A percentile compares a stretch with the other conserved stretches of the same genome.
Conservation (phyloP, 192 early-diverging fungal species). For the Backusella liffmaniae region DNA sequence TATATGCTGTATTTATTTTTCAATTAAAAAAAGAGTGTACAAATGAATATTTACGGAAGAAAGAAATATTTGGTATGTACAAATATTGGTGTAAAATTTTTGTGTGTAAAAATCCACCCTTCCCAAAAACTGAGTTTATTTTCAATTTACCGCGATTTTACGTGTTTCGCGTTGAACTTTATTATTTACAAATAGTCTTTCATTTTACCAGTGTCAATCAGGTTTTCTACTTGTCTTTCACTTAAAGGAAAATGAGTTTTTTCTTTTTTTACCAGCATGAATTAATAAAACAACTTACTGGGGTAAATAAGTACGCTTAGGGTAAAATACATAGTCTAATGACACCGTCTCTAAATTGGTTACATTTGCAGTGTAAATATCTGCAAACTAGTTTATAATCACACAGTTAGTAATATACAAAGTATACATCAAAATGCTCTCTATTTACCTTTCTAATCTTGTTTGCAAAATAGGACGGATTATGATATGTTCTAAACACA, state of each 20-base stretch:
- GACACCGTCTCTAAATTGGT: slow-evolving; percentile 53
- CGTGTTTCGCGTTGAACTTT: slow-evolving; percentile 5
- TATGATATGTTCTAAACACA: slow-evolving; percentile 58
- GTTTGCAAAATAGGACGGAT: slow-evolving; percentile 59
- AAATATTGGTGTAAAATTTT: not conserved
- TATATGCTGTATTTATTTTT: not conserved
- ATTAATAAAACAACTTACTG: slow-evolving; percentile 35
- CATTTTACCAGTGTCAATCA: slow-evolving; percentile 32
- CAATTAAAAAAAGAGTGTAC: not conserved
- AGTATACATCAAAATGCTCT: not conserved
- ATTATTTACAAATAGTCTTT: not conserved
- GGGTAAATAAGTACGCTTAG: slow-evolving; percentile 56
- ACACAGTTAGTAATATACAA: not conserved
- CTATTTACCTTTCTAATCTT: slow-evolving; percentile 48
- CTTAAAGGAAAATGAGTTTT: not conserved
- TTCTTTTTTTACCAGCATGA: no score
- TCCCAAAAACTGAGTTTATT: not conserved
- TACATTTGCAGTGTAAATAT: slow-evolving; percentile 52
- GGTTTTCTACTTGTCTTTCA: slow-evolving; percentile 31
- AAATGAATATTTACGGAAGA: not conserved
- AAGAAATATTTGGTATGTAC: not conserved
- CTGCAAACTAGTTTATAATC: slow-evolving; percentile 21
- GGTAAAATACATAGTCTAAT: slow-evolving; percentile 61
- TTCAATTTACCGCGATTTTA: not conserved
- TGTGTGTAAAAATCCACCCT: not conserved